Percentiles rank a stretch among this genome's conserved stretches.
phyloP scores from a whole-genome alignment of 345 rosid genomes.

The Cardamine resedifolia region DNA sequence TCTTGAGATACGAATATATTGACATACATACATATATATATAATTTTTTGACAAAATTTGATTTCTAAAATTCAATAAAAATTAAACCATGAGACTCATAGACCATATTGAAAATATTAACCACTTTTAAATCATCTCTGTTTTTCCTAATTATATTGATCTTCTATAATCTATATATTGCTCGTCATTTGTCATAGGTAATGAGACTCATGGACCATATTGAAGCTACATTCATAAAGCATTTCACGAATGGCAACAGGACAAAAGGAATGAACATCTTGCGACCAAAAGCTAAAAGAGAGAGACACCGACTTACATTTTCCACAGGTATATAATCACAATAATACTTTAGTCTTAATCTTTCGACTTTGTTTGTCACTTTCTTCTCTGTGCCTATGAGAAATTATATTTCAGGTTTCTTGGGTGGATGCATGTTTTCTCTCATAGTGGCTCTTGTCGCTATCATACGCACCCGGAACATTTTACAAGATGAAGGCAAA shows the following conservation, averaged over 20 bases:
- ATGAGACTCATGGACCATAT: slow-evolving; percentile 52
- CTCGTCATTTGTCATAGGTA: slow-evolving; percentile 42
- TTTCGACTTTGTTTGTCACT: background rate
- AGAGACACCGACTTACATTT: slow-evolving; percentile 61
- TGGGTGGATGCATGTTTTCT: slow-evolving; percentile 56
- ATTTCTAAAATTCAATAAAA: too few species aligned
- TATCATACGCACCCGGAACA: slow-evolving; percentile 42
- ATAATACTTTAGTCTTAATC: background rate
- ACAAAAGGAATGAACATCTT: slow-evolving; percentile 59
- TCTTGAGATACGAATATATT: too few species aligned
- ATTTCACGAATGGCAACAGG: slow-evolving; percentile 64
- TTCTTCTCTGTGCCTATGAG: background rate
- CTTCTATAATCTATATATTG: too few species aligned
- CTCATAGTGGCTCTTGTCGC: slow-evolving; percentile 48
- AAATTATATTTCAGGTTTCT: slow-evolving; percentile 46
- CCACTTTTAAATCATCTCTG: too few species aligned
- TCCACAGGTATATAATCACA: slow-evolving; percentile 41
- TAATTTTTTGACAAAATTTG: too few species aligned
- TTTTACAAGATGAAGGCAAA: slow-evolving; percentile 37
- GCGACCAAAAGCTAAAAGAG: slow-evolving; percentile 53
- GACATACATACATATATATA: too few species aligned
- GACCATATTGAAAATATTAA: too few species aligned
- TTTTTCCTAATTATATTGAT: too few species aligned
- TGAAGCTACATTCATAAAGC: slow-evolving; percentile 60
- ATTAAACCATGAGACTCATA: too few species aligned